These are phyloP conservation scores for Alternaria alternata DNA, from an alignment of 2,329 filamentous ascomycete genomes.

Conservation along the genomic window DNA sequence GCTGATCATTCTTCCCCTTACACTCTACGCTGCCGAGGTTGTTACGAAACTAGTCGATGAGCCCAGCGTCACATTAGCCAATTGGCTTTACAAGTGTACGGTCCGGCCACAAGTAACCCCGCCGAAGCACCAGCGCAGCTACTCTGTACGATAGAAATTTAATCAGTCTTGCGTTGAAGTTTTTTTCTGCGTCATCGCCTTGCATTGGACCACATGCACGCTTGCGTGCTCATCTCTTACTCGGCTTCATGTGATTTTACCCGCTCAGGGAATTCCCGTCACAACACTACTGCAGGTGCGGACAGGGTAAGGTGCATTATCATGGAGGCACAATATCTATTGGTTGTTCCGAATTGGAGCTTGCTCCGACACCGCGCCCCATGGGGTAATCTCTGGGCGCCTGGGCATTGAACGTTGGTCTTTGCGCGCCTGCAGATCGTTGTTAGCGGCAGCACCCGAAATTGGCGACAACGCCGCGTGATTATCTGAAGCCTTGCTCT, in stretches of 20 bases:
- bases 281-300: slow-evolving; percentile 14
- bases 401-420: slow-evolving; percentile 10
- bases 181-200: background rate
- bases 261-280: background rate
- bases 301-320: background rate
- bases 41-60: slow-evolving; percentile 52
- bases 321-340: slow-evolving; percentile 16
- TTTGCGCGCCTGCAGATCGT: slow-evolving; percentile 13
- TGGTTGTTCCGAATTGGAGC: slow-evolving; percentile 20
- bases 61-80: slow-evolving; percentile 61
- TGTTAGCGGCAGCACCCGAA: slow-evolving; percentile 1
- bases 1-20: slow-evolving; percentile 55
- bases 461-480: slow-evolving; percentile 9
- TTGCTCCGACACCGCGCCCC: slow-evolving; percentile 22
- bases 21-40: slow-evolving; percentile 44
- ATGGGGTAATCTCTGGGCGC: slow-evolving; percentile 13
- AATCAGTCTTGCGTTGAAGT: background rate
- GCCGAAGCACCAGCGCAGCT: slow-evolving; percentile 16
- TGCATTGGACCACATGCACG: background rate
- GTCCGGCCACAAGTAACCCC: slow-evolving; percentile 26
- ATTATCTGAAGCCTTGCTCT: slow-evolving; percentile 1
- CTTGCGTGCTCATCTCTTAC: background rate
- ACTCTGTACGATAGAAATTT: slow-evolving; percentile 6
- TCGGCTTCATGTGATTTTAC: slow-evolving; percentile 26
- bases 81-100: slow-evolving; percentile 64